Evolutionary conservation across 176 grass and related monocot genomes (phyloP), one percentile per base, ranked within the genome.

Genomic region (Juncus effusus): DNA sequence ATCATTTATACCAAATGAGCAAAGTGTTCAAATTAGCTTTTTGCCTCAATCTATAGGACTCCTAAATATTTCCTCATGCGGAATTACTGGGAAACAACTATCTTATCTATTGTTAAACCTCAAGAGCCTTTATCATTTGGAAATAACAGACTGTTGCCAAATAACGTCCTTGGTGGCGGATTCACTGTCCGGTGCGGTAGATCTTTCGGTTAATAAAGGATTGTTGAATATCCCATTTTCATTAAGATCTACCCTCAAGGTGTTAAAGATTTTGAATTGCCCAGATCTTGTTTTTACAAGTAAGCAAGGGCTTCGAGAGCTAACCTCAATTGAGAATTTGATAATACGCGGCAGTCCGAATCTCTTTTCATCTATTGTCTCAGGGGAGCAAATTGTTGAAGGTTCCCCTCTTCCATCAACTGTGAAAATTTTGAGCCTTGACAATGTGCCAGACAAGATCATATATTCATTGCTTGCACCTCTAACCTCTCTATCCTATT

Each of bases 321-420:
- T 78, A 13, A 78, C 3, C 55, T 69, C 63, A 13, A 63, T 78
- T 69, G 63, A 78, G 16, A 51, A 6, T 0, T 51, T 78, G 13
- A 59, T 44, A 36, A 47, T 69, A 60, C 61, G 44, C 51, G 64
- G 69, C 3, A 59, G 62, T 59, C 19, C 63, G 10, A 78, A 78
- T 14, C 40, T 78, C 42, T 10, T 70, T 36, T 28, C 76, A 3
- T 78, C 76, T 3, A 60, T 70, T 64, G 51, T 69, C 10, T 50
- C 42, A 49, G 42, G 36, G 12, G 60, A 36, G 11, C 36, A 71
- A 39, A 41, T 14, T 5, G 60, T 45, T 59, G 62, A 58, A 51
- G 40, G 52, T 57, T 61, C 50, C 42, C 54, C 60, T 42, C 56
- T 78, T 78, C 65, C 76, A 71, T 44, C 56, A 19, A 53, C 63